Conservation (phyloP, 805 yeast genomes). For the Wickerhamiella allomyrinae region DNA sequence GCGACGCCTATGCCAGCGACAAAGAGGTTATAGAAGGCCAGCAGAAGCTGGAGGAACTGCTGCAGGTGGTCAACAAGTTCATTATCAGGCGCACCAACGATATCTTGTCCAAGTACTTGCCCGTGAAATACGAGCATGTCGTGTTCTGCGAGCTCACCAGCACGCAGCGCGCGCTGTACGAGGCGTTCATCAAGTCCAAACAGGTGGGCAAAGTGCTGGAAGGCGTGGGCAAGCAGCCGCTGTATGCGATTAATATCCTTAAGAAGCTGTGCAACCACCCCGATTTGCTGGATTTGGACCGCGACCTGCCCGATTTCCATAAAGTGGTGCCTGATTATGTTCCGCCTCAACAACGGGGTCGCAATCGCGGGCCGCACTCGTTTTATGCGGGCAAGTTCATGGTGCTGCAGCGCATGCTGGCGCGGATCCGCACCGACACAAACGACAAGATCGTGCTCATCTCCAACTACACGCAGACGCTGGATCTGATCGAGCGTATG, state of each 20-base stretch:
- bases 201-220: conserved; percentile 53
- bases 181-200: conserved; percentile 63
- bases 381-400: conserved; percentile 78
- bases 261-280: conserved; percentile 94
- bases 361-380: conserved; percentile 53
- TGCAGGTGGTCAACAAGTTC: conserved; percentile 68
- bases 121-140: conserved; percentile 92
- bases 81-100: conserved; percentile 94
- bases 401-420: conserved; percentile 71
- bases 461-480: conserved; percentile 87
- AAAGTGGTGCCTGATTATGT: conserved; percentile 53
- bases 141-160: conserved; percentile 78
- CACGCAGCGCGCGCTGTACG: conserved; percentile 57
- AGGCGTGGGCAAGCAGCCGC: conserved; percentile 53
- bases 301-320: conserved; percentile 61
- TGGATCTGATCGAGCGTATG: conserved; percentile 77
- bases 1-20: conserved; percentile 84
- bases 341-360: conserved; percentile 27
- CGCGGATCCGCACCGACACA: conserved; percentile 61
- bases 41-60: conserved; percentile 50
- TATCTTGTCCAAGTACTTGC: conserved; percentile 81
- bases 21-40: conserved; percentile 59
- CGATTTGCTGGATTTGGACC: conserved; percentile 59
- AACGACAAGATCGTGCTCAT: conserved; percentile 90
- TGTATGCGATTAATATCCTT: conserved; percentile 76